Percentiles rank a stretch among this genome's conserved stretches.
phyloP scores from a whole-genome alignment of 495 filamentous ascomycete genomes.

The Daldinia bambusicola region DNA sequence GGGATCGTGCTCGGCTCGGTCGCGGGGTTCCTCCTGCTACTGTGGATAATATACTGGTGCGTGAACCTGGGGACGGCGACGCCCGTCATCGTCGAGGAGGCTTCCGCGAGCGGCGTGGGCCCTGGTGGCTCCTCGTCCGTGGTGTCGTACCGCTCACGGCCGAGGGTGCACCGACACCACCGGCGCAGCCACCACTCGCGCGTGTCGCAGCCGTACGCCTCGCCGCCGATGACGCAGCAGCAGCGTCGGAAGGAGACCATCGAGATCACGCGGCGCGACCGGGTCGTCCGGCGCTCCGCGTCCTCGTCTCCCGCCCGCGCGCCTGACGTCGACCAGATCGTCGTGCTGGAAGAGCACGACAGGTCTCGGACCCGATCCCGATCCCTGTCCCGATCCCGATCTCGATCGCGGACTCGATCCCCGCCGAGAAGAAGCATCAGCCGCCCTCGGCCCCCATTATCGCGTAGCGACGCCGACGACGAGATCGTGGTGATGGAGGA shows the following conservation, averaged over 20 bases:
- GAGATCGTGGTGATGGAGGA: slow-evolving; percentile 62
- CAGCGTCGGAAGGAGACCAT: slow-evolving; percentile 46
- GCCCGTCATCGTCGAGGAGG: slow-evolving; percentile 40
- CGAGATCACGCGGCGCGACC: slow-evolving; percentile 50
- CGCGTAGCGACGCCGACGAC: slow-evolving; percentile 43
- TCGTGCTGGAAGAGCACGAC: slow-evolving; percentile 52
- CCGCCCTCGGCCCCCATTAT: slow-evolving; percentile 19
- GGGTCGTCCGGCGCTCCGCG: slow-evolving; percentile 38
- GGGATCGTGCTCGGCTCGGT: slow-evolving; percentile 86
- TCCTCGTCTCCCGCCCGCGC: slow-evolving; percentile 32
- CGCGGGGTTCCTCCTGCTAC: slow-evolving; percentile 80
- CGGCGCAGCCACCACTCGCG: slow-evolving; percentile 14
- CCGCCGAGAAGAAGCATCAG: slow-evolving; percentile 38
- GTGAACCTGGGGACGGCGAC: slow-evolving; percentile 60
- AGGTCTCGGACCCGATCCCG: slow-evolving; percentile 1
- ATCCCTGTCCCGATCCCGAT: neutral
- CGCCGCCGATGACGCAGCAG: neutral
- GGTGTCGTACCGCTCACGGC: slow-evolving; percentile 49
- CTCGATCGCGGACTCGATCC: neutral
- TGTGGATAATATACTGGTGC: slow-evolving; percentile 78
- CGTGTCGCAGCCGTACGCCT: slow-evolving; percentile 9
- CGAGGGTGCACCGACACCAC: slow-evolving; percentile 41
- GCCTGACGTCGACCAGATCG: slow-evolving; percentile 47
- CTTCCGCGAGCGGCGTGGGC: slow-evolving; percentile 44
- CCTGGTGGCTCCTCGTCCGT: slow-evolving; percentile 30